These are phyloP conservation scores for Verticillium dahliae DNA, from an alignment of 2,329 filamentous ascomycete genomes.

Conservation along the genomic window DNA sequence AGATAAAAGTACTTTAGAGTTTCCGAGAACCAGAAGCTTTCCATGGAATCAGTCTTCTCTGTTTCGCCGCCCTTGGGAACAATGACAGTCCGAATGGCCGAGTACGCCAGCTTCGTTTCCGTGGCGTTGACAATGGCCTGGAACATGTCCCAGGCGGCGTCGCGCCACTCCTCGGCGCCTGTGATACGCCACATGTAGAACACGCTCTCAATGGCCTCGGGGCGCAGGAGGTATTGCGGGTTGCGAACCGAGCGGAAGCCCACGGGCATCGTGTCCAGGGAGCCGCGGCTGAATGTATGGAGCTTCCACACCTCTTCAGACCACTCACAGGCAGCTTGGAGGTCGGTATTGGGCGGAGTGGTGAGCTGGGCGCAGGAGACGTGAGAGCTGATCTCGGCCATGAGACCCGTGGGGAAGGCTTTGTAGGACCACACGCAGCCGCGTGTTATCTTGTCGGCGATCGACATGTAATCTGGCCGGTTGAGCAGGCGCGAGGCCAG, in stretches of 20 bases:
- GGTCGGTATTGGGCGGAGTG: conserved; percentile 2
- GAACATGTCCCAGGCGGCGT: conserved; percentile 43
- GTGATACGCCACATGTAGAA: conserved; percentile 46
- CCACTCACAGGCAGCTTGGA: conserved; percentile 28
- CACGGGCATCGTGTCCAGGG: conserved; percentile 28
- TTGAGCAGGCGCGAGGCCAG: conserved; percentile 54
- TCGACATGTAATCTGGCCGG: conserved; percentile 35
- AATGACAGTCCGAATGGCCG: conserved; percentile 23
- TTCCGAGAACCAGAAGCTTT: conserved; percentile 67
- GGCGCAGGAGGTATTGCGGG: conserved; percentile 35
- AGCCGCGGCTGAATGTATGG: conserved; percentile 22
- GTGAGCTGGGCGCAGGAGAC: conserved; percentile 23
- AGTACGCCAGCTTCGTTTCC: conserved; percentile 35
- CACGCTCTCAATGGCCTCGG: conserved; percentile 46
- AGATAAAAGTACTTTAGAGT: conserved; percentile 75
- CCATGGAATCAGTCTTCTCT: conserved; percentile 12
- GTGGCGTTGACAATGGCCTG: conserved; percentile 32
- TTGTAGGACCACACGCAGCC: conserved; percentile 51
- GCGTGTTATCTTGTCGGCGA: conserved; percentile 40
- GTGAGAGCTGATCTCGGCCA: conserved; percentile 42
- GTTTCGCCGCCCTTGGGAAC: conserved; percentile 3
- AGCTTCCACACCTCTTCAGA: conserved; percentile 14
- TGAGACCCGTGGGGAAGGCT: conserved; percentile 41
- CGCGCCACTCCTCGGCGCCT: conserved; percentile 34
- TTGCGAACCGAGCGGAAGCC: conserved; percentile 53